Conservation (phyloP, 2,329 filamentous ascomycete species). For the Arthroderma uncinatum region DNA sequence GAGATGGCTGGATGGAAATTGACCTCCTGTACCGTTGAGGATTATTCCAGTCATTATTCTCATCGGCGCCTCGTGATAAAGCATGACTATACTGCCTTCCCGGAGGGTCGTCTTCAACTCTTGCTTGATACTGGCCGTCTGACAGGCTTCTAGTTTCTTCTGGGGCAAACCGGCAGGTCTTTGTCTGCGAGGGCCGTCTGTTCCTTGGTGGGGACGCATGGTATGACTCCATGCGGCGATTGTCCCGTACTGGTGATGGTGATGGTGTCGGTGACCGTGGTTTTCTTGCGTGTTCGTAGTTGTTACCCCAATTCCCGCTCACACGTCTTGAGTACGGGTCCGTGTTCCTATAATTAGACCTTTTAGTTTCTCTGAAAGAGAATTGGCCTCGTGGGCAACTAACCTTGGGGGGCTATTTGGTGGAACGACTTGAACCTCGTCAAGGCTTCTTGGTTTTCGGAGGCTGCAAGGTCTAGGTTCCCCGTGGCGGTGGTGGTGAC, state of each 20-base stretch:
- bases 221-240: background rate
- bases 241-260: background rate
- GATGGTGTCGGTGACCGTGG: background rate
- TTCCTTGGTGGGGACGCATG: background rate
- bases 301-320: background rate
- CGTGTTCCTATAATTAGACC: background rate
- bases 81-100: background rate
- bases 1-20: background rate
- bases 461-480: background rate
- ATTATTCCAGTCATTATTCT: background rate
- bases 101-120: background rate
- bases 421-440: background rate
- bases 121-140: background rate
- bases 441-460: background rate
- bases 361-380: background rate
- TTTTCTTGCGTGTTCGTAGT: background rate
- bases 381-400: background rate
- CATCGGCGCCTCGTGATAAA: background rate
- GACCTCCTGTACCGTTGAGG: background rate
- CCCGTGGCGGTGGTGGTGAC: background rate
- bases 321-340: background rate
- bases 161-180: background rate
- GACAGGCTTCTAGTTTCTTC: background rate
- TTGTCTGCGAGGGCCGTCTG: background rate
- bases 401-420: background rate